A percentile compares a stretch with the other conserved stretches of the same genome.
Evolutionary conservation across 495 filamentous ascomycete species (phyloP).

Genomic region (Aspergillus affinis): DNA sequence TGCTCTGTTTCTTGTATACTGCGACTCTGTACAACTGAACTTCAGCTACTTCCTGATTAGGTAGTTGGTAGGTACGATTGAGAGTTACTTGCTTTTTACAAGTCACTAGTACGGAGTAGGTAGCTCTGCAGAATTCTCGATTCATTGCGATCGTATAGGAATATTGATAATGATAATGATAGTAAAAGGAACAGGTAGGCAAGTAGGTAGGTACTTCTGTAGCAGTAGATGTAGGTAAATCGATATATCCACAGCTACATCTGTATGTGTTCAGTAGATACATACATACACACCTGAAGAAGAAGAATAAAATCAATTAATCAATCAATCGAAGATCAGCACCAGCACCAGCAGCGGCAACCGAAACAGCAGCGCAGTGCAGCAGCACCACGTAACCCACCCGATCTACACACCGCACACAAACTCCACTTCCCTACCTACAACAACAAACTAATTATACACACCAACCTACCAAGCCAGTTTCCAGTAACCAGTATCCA

Average conservation of each 20-base stretch:
- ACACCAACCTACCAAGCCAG: too few relatives aligned
- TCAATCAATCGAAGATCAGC: too few relatives aligned
- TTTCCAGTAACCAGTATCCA: background rate
- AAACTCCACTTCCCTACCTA: too few relatives aligned
- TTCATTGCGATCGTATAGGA: background rate
- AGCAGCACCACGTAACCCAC: background rate
- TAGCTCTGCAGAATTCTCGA: background rate
- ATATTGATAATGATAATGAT: background rate
- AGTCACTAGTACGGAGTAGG: too few relatives aligned
- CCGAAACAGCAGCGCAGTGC: too few relatives aligned
- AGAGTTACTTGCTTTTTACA: too few relatives aligned
- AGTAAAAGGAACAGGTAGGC: background rate
- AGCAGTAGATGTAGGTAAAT: background rate
- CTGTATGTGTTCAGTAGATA: background rate
- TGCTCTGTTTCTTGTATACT: too few relatives aligned
- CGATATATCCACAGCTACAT: background rate
- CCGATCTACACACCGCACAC: too few relatives aligned
- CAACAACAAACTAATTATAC: too few relatives aligned
- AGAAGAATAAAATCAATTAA: background rate
- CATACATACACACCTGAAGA: background rate
- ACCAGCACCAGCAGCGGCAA: too few relatives aligned
- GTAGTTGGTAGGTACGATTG: background rate
- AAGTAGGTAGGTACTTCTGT: background rate
- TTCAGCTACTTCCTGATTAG: background rate
- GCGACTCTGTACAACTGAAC: too few relatives aligned